Evolutionary conservation across 768 basidiomycete genomes (phyloP).

Genomic region (Suillus clintonianus): DNA sequence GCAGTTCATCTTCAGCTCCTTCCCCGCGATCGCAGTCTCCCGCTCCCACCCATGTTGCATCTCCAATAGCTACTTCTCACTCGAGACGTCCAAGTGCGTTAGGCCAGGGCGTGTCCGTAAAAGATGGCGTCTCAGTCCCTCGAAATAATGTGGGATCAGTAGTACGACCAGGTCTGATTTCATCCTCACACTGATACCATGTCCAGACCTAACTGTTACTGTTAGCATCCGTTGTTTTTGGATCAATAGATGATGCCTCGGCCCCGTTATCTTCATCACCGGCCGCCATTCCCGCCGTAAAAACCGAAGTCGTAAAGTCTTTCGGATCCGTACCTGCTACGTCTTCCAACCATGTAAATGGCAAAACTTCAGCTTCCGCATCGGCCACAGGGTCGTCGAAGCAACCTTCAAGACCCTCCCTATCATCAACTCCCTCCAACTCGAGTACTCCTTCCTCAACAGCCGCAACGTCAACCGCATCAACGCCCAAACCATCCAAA

Average conservation of each 20-base stretch:
- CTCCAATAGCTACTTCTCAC: constrained; percentile 57
- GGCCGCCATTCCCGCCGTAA: constrained; percentile 62
- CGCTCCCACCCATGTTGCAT: constrained; percentile 51
- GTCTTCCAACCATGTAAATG: constrained; percentile 55
- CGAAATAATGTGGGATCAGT: constrained; percentile 61
- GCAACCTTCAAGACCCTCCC: constrained; percentile 27
- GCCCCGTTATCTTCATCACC: constrained; percentile 84
- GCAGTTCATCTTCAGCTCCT: constrained; percentile 46
- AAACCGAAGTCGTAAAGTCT: constrained; percentile 73
- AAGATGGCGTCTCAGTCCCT: constrained; percentile 77
- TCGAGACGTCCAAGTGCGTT: constrained; percentile 79
- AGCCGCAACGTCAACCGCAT: constrained; percentile 29
- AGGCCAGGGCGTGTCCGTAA: constrained; percentile 69
- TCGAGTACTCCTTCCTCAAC: constrained; percentile 35
- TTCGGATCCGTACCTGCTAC: constrained; percentile 78
- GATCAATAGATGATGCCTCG: constrained; percentile 81
- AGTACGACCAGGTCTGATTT: constrained; percentile 64
- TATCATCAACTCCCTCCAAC: constrained; percentile 23
- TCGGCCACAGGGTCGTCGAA: constrained; percentile 41
- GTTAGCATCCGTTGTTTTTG: constrained; percentile 78
- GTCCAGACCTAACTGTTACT: constrained; percentile 10
- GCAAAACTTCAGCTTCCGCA: constrained; percentile 54
- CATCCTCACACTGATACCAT: not conserved
- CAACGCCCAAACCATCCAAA: constrained; percentile 32
- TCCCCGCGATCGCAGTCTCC: constrained; percentile 81